Conservation (phyloP, 257 asterid genomes). For the Forsythia suspensa region DNA sequence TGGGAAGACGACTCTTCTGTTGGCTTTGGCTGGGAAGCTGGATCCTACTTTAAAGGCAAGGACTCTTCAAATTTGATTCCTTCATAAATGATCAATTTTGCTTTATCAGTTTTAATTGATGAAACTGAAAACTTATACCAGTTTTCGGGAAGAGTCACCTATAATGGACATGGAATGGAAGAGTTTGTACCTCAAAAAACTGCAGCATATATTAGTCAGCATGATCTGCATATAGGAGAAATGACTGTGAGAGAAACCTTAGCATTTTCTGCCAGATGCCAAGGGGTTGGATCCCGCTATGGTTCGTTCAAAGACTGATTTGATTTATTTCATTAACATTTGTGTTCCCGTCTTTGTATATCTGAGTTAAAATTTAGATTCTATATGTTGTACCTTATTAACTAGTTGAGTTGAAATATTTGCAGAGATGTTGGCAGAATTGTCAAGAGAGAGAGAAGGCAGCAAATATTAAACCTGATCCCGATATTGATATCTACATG, state of each 20-base stretch:
- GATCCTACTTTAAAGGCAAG: conserved; percentile 52
- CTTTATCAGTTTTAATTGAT: conserved; percentile 5
- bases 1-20: conserved; percentile 67
- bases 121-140: conserved; percentile 8
- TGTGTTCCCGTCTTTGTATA: background rate
- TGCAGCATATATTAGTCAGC: conserved; percentile 66
- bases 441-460: conserved; percentile 59
- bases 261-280: conserved; percentile 69
- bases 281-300: conserved; percentile 73
- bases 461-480: conserved; percentile 59
- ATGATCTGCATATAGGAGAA: conserved; percentile 68
- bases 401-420: background rate
- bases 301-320: conserved; percentile 37
- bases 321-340: background rate
- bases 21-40: conserved; percentile 72
- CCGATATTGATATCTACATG: conserved; percentile 55
- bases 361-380: background rate
- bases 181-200: conserved; percentile 65
- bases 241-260: conserved; percentile 75
- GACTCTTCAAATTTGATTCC: background rate
- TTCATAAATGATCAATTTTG: background rate
- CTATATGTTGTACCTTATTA: background rate
- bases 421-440: conserved; percentile 73
- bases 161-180: conserved; percentile 59
- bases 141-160: conserved; percentile 58